Conservation (phyloP, 371 early-diverging fungal species). For the Rhizopus stolonifer region DNA sequence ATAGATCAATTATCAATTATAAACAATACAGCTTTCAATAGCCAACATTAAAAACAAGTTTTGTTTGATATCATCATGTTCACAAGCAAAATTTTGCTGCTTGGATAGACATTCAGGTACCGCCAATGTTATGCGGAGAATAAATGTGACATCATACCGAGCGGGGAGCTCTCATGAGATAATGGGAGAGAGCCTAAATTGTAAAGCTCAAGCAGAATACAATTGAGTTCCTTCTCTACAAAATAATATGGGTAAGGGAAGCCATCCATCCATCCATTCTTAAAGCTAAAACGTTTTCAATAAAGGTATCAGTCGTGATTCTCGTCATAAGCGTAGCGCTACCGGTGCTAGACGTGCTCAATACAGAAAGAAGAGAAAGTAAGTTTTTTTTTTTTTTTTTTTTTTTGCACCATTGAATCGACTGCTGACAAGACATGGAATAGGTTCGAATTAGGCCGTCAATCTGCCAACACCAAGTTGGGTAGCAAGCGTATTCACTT, state of each 20-base stretch:
- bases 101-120: too few species aligned
- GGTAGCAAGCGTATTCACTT: slow-evolving; percentile 94
- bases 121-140: neutral
- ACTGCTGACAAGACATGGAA: too few species aligned
- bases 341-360: slow-evolving; percentile 98
- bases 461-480: slow-evolving; percentile 97
- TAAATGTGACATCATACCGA: neutral
- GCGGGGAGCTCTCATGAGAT: neutral
- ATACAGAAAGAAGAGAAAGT: slow-evolving; percentile 95
- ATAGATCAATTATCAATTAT: too few species aligned
- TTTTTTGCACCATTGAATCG: too few species aligned
- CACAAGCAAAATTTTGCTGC: too few species aligned
- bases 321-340: slow-evolving; percentile 97
- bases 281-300: slow-evolving; percentile 1
- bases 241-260: slow-evolving; percentile 24
- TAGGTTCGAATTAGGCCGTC: slow-evolving; percentile 99
- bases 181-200: neutral
- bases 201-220: neutral
- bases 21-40: too few species aligned
- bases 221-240: slow-evolving; percentile 29
- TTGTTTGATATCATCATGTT: too few species aligned
- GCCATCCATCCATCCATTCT: slow-evolving; percentile 23
- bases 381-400: too few species aligned
- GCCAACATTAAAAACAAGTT: too few species aligned
- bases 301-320: slow-evolving; percentile 94